phyloP scores from a whole-genome alignment of 129 eudicot species.

The Lonicera japonica region DNA sequence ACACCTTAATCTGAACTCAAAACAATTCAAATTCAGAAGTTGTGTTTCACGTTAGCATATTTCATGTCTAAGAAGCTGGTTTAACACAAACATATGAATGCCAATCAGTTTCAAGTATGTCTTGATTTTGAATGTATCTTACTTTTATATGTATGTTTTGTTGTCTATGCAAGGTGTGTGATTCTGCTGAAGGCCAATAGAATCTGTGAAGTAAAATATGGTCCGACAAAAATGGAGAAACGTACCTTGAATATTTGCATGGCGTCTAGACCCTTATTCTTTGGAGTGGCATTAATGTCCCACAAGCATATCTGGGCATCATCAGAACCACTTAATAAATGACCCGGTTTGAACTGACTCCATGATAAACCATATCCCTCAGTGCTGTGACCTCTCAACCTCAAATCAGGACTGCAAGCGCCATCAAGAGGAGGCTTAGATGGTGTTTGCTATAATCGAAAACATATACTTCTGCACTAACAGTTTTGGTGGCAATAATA shows the following conservation, averaged over 20 bases:
- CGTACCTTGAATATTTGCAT: constrained; percentile 81
- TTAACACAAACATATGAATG: too few relatives aligned
- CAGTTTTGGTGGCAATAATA: constrained; percentile 89
- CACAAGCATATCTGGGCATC: constrained; percentile 97
- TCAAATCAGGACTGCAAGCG: constrained; percentile 86
- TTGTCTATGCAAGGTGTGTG: too few relatives aligned
- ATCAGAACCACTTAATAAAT: constrained; percentile 91
- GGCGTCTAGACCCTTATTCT: constrained; percentile 71
- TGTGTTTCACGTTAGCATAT: too few relatives aligned
- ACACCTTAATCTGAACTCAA: too few relatives aligned
- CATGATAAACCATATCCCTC: constrained; percentile 96
- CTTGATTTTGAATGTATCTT: too few relatives aligned
- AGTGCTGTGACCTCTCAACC: constrained; percentile 80
- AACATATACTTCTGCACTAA: constrained; percentile 86
- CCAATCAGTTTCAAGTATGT: too few relatives aligned
- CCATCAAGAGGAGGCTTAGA: constrained; percentile 88
- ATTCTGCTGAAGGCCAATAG: too few relatives aligned
- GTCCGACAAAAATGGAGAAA: too few relatives aligned
- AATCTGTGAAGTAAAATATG: too few relatives aligned
- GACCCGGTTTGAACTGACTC: constrained; percentile 90
- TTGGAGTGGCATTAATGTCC: constrained; percentile 87
- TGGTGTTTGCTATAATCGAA: constrained; percentile 96
- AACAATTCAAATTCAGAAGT: too few relatives aligned
- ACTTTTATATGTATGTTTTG: too few relatives aligned
- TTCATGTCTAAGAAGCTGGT: too few relatives aligned